Percentiles rank a stretch among this genome's conserved stretches.
phyloP scores from a whole-genome alignment of 257 asterid species.

The Linderniella brevidens region DNA sequence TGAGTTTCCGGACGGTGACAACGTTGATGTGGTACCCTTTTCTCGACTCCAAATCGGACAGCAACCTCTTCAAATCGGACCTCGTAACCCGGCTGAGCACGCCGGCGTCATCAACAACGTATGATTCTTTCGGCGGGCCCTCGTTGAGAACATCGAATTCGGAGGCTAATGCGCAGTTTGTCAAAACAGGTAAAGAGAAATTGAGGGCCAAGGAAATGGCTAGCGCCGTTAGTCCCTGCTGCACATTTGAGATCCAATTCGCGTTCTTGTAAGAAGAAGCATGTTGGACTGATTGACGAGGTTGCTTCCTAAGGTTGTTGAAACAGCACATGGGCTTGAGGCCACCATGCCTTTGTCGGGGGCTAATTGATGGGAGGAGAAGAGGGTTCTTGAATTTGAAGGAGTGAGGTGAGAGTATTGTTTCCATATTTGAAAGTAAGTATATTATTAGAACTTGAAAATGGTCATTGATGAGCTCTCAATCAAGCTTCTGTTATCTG shows the following conservation, averaged over 20 bases:
- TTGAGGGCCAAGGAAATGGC: slow-evolving; percentile 77
- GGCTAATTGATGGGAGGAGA: slow-evolving; percentile 15
- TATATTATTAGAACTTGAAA: slow-evolving; percentile 13
- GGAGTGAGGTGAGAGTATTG: slow-evolving; percentile 66
- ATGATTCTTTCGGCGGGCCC: slow-evolving; percentile 66
- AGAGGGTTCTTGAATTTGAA: slow-evolving; percentile 24
- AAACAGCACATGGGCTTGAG: slow-evolving; percentile 38
- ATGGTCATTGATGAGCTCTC: not conserved
- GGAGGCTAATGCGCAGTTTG: slow-evolving; percentile 56
- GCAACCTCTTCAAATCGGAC: slow-evolving; percentile 69
- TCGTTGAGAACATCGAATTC: slow-evolving; percentile 78
- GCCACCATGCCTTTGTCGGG: slow-evolving; percentile 25
- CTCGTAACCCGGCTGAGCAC: slow-evolving; percentile 82
- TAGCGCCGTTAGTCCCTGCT: slow-evolving; percentile 69
- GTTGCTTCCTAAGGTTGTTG: slow-evolving; percentile 25
- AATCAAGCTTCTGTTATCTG: not conserved
- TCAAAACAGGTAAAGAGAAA: slow-evolving; percentile 36
- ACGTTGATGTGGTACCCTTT: slow-evolving; percentile 80
- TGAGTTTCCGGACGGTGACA: slow-evolving; percentile 89
- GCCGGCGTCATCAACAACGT: slow-evolving; percentile 83
- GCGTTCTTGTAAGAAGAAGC: slow-evolving; percentile 24
- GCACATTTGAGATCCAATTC: slow-evolving; percentile 53
- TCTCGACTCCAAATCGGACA: slow-evolving; percentile 81
- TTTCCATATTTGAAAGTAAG: slow-evolving; percentile 39
- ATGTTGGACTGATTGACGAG: slow-evolving; percentile 14